Evolutionary conservation across 2,329 filamentous ascomycete species (phyloP).

Genomic region (Herpotrichia juniperi): DNA sequence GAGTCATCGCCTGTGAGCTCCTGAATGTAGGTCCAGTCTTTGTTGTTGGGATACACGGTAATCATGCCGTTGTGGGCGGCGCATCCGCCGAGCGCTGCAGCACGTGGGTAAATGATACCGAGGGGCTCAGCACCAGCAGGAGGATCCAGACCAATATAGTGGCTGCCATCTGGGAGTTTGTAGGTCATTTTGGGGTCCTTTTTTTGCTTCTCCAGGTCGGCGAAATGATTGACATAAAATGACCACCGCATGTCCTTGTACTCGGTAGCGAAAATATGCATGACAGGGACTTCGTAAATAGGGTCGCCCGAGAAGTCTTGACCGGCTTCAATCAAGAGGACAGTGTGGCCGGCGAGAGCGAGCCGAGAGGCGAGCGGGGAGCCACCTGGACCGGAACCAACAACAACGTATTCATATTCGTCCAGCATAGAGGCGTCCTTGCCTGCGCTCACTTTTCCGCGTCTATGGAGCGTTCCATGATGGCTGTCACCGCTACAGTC

Average conservation of each 20-base stretch:
- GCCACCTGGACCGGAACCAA: slow-evolving; percentile 54
- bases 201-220: slow-evolving; percentile 50
- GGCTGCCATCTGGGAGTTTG: slow-evolving; percentile 52
- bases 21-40: slow-evolving; percentile 62
- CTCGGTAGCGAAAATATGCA: too few relatives aligned
- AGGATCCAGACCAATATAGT: slow-evolving; percentile 48
- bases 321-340: slow-evolving; percentile 63
- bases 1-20: slow-evolving; percentile 51
- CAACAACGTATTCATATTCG: slow-evolving; percentile 64
- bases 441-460: too few relatives aligned
- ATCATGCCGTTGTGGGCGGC: slow-evolving; percentile 66
- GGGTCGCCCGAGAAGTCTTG: slow-evolving; percentile 48
- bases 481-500: too few relatives aligned
- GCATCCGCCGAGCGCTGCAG: slow-evolving; percentile 62
- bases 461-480: too few relatives aligned
- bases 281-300: too few relatives aligned
- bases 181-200: slow-evolving; percentile 63
- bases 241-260: slow-evolving; percentile 47
- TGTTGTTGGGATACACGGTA: slow-evolving; percentile 61
- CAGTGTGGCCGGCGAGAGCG: slow-evolving; percentile 60
- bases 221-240: slow-evolving; percentile 63
- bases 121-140: slow-evolving; percentile 20
- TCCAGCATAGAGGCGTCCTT: not conserved
- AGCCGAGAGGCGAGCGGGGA: slow-evolving; percentile 56
- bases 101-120: slow-evolving; percentile 63